Evolutionary conservation across 2,329 filamentous ascomycete species (phyloP), one percentile per base, ranked within the genome.

Genomic region (Diaporthe helianthi): DNA sequence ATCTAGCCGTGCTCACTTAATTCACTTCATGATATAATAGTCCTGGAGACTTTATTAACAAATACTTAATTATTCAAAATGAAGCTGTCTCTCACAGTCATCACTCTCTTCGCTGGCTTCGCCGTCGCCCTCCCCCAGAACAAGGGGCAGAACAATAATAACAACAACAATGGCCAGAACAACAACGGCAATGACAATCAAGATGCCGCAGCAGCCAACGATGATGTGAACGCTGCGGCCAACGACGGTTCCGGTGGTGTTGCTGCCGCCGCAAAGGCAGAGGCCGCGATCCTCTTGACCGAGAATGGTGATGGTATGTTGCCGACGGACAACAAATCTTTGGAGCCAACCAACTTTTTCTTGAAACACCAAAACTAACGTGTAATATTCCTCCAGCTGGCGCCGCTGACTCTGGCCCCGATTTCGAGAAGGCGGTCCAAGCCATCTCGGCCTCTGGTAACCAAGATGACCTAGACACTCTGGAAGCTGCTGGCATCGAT

Each of bases 301-400:
- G 46, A 69, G 33, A 69, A 69, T 38, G 68, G 68, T 10, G 68
- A 69, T 47, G 68, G 68, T 69, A 67, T 3, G 68, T 60, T 8
- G 31, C 8, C 12, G n/a, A 8, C 10, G 10, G 24, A 12, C 15
- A 17, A 2, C 31, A 19, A 10, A 12, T 15, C 2, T 51, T 1
- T 19, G 5, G 19, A n/a, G 13, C 4, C 38, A 15, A 8, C 29
- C 2, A 1, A 15, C 2, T 47, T 15, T 36, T 4, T 29, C 2
- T 17, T 19, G 12, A 19, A n/a, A 31, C 22, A 17, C 12, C 26
- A 5, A 58, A n/a, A 7, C 63, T 36, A n/a, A 54, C 26, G n/a
- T 9, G 10, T 31, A 1, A 1, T 29, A 1, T 24, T 49, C 26
- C 10, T 47, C 3, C 29, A 69, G 68, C 68, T n/a, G 68, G 68